Evolutionary conservation across 495 filamentous ascomycete genomes (phyloP).

Genomic region (Xylaria palmicola): DNA sequence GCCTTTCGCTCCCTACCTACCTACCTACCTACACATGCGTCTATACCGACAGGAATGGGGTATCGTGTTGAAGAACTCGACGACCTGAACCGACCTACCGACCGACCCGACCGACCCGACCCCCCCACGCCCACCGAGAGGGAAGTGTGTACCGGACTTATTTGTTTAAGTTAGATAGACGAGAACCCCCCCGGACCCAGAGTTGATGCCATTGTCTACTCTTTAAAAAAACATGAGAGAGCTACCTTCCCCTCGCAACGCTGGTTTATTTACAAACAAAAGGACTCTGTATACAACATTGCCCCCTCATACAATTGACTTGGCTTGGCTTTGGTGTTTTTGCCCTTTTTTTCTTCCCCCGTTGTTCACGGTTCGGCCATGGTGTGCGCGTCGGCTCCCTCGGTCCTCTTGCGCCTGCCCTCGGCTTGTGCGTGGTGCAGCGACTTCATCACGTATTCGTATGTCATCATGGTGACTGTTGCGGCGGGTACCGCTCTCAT

Average conservation of each 20-base stretch:
- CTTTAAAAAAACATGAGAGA: constrained; percentile 1
- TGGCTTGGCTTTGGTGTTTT: neutral
- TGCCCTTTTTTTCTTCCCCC: neutral
- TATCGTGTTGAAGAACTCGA: too few species aligned
- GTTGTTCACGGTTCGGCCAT: constrained; percentile 7
- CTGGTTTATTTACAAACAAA: constrained; percentile 12
- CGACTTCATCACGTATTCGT: constrained; percentile 75
- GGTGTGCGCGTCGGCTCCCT: constrained; percentile 6
- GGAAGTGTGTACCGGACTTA: too few species aligned
- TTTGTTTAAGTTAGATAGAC: too few species aligned
- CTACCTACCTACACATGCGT: too few species aligned
- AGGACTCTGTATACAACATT: constrained; percentile 6
- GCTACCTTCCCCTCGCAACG: neutral
- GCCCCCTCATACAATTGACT: neutral
- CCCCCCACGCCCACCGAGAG: too few species aligned
- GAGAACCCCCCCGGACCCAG: too few species aligned
- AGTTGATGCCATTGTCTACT: neutral
- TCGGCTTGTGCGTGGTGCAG: constrained; percentile 36
- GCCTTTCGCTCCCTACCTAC: too few species aligned
- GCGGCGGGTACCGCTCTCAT: constrained; percentile 92
- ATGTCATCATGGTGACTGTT: constrained; percentile 96
- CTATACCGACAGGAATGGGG: too few species aligned
- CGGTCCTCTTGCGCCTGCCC: constrained; percentile 24
- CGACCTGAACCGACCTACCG: too few species aligned
- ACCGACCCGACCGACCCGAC: too few species aligned